These are phyloP conservation scores for Suillus weaverae DNA, from an alignment of 768 basidiomycete species.

Conservation along the genomic window DNA sequence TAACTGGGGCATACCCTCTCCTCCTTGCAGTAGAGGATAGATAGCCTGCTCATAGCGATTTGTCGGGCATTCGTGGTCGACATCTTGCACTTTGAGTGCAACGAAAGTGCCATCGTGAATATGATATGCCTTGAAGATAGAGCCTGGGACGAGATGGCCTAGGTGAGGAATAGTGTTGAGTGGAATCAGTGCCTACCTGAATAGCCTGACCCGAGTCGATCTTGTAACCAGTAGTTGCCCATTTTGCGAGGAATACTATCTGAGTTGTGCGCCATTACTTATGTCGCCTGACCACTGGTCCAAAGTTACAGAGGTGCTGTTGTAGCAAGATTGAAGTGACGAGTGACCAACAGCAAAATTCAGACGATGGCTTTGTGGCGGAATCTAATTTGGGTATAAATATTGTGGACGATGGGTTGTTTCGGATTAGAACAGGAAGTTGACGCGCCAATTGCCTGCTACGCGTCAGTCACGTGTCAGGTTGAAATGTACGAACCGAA, in stretches of 20 bases:
- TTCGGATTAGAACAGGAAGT: not conserved
- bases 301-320: not conserved
- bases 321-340: not conserved
- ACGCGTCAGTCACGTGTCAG: constrained; percentile 31
- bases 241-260: constrained; percentile 38
- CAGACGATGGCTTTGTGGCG: not conserved
- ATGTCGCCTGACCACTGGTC: not conserved
- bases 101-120: constrained; percentile 58
- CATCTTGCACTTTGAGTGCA: constrained; percentile 71
- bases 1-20: constrained; percentile 71
- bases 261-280: constrained; percentile 13
- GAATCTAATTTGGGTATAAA: not conserved
- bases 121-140: constrained; percentile 65
- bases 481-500: not conserved
- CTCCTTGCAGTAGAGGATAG: constrained; percentile 72
- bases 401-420: not conserved
- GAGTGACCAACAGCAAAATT: not conserved
- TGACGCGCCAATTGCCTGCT: constrained; percentile 3
- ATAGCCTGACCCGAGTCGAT: constrained; percentile 68
- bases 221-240: constrained; percentile 61
- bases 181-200: constrained; percentile 49
- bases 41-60: constrained; percentile 69
- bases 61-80: constrained; percentile 73
- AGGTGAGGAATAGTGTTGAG: constrained; percentile 4
- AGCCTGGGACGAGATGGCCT: constrained; percentile 44